Percentiles rank a stretch among this genome's conserved stretches.
Conservation (phyloP, 345 rosid genomes). For the Boechera stricta region DNA sequence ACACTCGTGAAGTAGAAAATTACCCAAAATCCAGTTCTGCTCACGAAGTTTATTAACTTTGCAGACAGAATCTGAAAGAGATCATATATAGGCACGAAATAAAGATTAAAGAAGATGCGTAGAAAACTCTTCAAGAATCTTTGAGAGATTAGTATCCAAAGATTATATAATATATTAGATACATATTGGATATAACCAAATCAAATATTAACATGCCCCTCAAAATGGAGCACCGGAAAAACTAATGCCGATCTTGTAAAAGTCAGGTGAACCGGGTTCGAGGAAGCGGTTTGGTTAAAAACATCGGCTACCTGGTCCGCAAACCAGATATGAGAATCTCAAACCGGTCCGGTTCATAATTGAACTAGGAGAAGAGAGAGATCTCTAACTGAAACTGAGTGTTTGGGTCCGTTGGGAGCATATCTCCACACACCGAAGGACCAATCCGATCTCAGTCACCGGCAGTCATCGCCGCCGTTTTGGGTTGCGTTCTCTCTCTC, state of each 20-base stretch:
- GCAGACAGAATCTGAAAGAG: slow-evolving; percentile 7
- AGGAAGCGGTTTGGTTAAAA: background rate
- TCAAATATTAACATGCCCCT: too few relatives aligned
- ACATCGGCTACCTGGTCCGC: background rate
- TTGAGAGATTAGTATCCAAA: too few relatives aligned
- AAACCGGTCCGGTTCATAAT: slow-evolving; percentile 30
- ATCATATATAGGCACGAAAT: background rate
- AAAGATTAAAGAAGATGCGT: slow-evolving; percentile 11
- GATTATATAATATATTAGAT: too few relatives aligned
- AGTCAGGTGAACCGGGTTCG: background rate
- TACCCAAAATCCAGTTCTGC: background rate
- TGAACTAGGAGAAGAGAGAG: background rate
- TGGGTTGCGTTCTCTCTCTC: background rate
- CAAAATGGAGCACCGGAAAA: too few relatives aligned
- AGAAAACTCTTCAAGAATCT: too few relatives aligned
- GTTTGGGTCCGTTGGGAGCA: slow-evolving; percentile 25
- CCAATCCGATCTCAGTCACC: slow-evolving; percentile 35
- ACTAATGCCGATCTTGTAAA: background rate
- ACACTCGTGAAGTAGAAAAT: background rate
- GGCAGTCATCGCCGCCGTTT: slow-evolving; percentile 35
- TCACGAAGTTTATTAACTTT: background rate
- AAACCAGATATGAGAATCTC: background rate
- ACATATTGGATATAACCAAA: too few relatives aligned
- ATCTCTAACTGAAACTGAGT: background rate
- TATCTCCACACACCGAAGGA: background rate